A percentile compares a stretch with the other conserved stretches of the same genome.
Conservation (phyloP, 1,284 basidiomycete genomes). For the Ceratobasidium sp. region DNA sequence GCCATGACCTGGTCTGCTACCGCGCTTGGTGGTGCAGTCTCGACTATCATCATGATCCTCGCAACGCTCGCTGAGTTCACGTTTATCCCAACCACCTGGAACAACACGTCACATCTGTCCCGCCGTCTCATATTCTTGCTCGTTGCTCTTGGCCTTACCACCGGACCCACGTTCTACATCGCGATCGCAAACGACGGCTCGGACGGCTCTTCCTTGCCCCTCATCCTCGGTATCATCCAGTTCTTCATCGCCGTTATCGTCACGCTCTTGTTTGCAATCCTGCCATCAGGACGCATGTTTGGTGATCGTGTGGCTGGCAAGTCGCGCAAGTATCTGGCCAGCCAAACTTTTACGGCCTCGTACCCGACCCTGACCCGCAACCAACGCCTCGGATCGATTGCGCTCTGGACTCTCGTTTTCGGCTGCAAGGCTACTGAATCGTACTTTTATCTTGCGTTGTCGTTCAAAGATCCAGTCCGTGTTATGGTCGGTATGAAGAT, state of each 20-base stretch:
- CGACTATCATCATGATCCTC: constrained; percentile 90
- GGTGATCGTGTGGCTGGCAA: constrained; percentile 94
- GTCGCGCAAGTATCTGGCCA: constrained; percentile 93
- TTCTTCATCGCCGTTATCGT: constrained; percentile 86
- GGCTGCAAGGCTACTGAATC: constrained; percentile 93
- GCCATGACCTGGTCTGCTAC: constrained; percentile 88
- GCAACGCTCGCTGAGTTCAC: constrained; percentile 93
- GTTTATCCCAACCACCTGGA: constrained; percentile 97
- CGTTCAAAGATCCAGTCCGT: constrained; percentile 88
- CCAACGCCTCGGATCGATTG: constrained; percentile 74
- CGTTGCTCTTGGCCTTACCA: constrained; percentile 83
- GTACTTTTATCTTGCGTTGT: constrained; percentile 93
- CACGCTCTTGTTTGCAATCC: constrained; percentile 80
- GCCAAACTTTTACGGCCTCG: constrained; percentile 93
- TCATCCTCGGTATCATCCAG: constrained; percentile 90
- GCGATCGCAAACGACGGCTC: constrained; percentile 66
- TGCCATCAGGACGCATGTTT: constrained; percentile 94
- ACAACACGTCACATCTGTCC: constrained; percentile 92
- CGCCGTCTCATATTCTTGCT: constrained; percentile 85
- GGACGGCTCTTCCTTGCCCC: constrained; percentile 71
- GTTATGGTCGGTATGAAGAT: constrained; percentile 95
- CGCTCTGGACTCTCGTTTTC: constrained; percentile 88
- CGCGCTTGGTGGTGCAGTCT: constrained; percentile 89
- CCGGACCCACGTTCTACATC: constrained; percentile 91
- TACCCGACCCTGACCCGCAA: constrained; percentile 73